Evolutionary conservation across 2,329 filamentous ascomycete genomes (phyloP), one percentile per base, ranked within the genome.

Genomic region (Ophiosphaerella korrae): DNA sequence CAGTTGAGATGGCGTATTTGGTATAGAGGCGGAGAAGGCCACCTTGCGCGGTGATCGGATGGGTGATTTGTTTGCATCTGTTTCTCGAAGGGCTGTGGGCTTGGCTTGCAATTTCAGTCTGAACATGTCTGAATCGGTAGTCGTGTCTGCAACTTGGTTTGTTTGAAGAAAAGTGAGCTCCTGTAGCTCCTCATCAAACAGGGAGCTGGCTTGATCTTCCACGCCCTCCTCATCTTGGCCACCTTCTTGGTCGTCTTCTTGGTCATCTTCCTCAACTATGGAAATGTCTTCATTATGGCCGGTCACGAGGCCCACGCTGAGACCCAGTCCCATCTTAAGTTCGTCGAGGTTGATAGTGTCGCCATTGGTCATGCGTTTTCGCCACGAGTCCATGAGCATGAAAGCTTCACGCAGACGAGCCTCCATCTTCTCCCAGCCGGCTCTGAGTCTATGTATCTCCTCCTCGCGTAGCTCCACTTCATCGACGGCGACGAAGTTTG

Each of bases 341-440:
- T 80, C 80, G 13, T 81, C 78, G 14, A 81, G 71, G 62, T 89
- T 86, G 58, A 93, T 84, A 0, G 87, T 84, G 52, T 86, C 82
- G 57, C 83, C 86, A 44, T 81, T 81, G 13, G 84, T 84, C 84
- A 96, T 91, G 36, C 90, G 84, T 70, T 86, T 88, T 53, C 92
- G 87, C 93, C 94, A 97, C 31, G 89, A 87, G 58, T 97, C 90
- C 78, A 99, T 96, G 76, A 99, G 85, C 32, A 85, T 82, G 11
- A 97, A 87, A 1, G 94, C 90, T 68, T 97, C 93, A 58, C 86
- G 87, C 91, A 94, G 96, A 44, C 92, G 84, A 18, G 79, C 83
- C 73, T 97, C 92, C 90, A 97, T 96, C 74, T 89, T 92, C 70
- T 95, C 89, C 88, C 93, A 96, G 13, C 92, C 91, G 48, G 88